phyloP scores from a whole-genome alignment of 495 filamentous ascomycete species.

The Monascus purpureus region DNA sequence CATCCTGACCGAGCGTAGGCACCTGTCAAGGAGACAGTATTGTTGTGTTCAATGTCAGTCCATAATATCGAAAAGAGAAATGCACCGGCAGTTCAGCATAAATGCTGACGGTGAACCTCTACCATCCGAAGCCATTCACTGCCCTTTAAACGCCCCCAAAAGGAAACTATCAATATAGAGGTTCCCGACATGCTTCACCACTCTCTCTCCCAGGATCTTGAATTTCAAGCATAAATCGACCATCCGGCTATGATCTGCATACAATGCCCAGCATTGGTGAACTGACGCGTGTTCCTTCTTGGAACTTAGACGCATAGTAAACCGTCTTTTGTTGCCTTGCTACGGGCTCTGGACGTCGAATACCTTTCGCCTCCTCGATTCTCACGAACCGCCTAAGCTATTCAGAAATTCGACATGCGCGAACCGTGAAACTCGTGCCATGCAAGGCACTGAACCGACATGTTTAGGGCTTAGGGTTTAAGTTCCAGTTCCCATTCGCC shows the following conservation, averaged over 20 bases:
- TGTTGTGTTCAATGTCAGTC: constrained; percentile 24
- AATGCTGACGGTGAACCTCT: too few species aligned
- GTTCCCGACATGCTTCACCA: constrained; percentile 22
- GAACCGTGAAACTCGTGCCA: constrained; percentile 23
- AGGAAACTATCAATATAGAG: constrained; percentile 14
- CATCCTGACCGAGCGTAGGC: constrained; percentile 24
- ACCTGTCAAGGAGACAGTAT: constrained; percentile 6
- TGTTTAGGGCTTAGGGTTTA: constrained; percentile 30
- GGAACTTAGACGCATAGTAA: constrained; percentile 27
- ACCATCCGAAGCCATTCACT: constrained; percentile 3
- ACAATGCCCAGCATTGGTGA: constrained; percentile 28
- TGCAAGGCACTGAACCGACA: constrained; percentile 16
- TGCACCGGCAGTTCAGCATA: constrained; percentile 15
- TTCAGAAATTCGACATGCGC: constrained; percentile 22
- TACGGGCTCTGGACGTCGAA: constrained; percentile 25
- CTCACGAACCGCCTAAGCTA: constrained; percentile 17
- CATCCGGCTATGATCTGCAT: constrained; percentile 27
- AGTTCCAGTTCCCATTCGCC: constrained; percentile 17
- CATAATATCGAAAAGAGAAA: constrained; percentile 10
- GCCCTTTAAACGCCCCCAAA: constrained; percentile 13
- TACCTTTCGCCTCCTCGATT: constrained; percentile 20
- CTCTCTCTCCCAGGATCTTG: constrained; percentile 14
- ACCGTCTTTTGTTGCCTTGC: constrained; percentile 24
- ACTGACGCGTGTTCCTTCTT: constrained; percentile 30
- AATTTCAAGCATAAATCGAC: constrained; percentile 17